phyloP scores from a whole-genome alignment of 2,329 filamentous ascomycete genomes.

The Venturia nashicola region DNA sequence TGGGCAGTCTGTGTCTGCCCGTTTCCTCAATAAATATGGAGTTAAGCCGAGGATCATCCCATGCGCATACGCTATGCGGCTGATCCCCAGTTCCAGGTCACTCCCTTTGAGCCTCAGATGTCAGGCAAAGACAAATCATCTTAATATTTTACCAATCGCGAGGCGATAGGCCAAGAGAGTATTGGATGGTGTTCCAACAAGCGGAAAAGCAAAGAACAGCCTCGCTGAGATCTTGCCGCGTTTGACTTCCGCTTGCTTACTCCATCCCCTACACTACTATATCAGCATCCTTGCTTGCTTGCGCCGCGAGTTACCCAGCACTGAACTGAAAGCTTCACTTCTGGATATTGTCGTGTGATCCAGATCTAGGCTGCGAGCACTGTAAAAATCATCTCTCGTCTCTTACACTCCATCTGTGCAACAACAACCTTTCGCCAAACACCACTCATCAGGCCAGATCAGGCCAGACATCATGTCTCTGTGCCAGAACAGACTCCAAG shows the following conservation, averaged over 20 bases:
- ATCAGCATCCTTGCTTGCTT: neutral
- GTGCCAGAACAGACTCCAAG: slow-evolving; percentile 75
- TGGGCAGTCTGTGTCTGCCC: neutral
- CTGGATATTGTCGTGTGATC: neutral
- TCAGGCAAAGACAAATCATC: neutral
- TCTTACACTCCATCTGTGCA: neutral
- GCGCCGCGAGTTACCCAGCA: neutral
- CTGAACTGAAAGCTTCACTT: neutral
- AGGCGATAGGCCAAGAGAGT: neutral
- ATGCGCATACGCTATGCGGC: neutral
- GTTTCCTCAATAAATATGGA: neutral
- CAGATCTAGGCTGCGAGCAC: neutral
- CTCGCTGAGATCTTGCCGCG: neutral
- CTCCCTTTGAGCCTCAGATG: neutral
- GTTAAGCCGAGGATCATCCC: neutral
- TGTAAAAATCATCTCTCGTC: neutral
- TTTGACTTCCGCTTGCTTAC: neutral
- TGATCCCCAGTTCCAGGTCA: neutral
- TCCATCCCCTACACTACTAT: neutral
- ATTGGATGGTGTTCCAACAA: neutral
- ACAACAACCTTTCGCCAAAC: neutral
- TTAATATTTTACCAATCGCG: neutral
- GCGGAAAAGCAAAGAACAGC: neutral
- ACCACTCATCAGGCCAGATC: neutral
- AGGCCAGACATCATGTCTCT: slow-evolving; percentile 56